phyloP scores from a whole-genome alignment of 1,284 basidiomycete genomes.

The Blastosporella zonata region DNA sequence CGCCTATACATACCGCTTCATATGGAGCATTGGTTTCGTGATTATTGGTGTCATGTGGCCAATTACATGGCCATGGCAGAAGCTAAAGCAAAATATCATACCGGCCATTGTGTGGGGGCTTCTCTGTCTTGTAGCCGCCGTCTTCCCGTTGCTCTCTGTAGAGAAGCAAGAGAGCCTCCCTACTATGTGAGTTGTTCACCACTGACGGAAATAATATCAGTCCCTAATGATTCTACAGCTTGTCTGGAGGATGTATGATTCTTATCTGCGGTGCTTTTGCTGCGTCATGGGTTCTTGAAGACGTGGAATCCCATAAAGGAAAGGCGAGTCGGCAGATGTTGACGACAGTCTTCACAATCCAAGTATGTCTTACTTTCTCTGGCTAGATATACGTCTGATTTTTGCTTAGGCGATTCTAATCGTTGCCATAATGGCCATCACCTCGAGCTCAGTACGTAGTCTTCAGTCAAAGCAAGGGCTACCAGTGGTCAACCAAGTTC shows the following conservation, averaged over 20 bases:
- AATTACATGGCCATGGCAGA: conserved; percentile 41
- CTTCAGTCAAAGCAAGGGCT: conserved; percentile 69
- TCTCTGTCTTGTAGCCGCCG: conserved; percentile 52
- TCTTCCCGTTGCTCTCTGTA: conserved; percentile 74
- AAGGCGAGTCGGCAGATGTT: conserved; percentile 9
- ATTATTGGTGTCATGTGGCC: conserved; percentile 74
- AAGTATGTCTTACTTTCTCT: conserved; percentile 32
- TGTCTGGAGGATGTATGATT: conserved; percentile 28
- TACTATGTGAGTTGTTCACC: conserved; percentile 48
- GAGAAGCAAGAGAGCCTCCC: conserved; percentile 70
- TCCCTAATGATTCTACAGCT: conserved; percentile 20
- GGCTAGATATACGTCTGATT: conserved; percentile 2
- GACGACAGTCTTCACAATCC: conserved; percentile 28
- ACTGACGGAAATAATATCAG: not conserved
- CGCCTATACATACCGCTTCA: conserved; percentile 65
- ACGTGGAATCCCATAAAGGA: conserved; percentile 10
- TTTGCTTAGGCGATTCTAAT: conserved; percentile 39
- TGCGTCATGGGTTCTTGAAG: conserved; percentile 11
- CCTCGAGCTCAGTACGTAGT: conserved; percentile 53
- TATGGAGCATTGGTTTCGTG: conserved; percentile 73
- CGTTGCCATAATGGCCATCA: conserved; percentile 47
- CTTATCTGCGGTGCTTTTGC: conserved; percentile 13
- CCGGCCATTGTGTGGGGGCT: conserved; percentile 46
- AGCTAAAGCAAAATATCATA: conserved; percentile 17
- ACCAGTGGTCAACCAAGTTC: conserved; percentile 57